Conservation (phyloP, 441 rosid genomes). For the Populus hybrid region DNA sequence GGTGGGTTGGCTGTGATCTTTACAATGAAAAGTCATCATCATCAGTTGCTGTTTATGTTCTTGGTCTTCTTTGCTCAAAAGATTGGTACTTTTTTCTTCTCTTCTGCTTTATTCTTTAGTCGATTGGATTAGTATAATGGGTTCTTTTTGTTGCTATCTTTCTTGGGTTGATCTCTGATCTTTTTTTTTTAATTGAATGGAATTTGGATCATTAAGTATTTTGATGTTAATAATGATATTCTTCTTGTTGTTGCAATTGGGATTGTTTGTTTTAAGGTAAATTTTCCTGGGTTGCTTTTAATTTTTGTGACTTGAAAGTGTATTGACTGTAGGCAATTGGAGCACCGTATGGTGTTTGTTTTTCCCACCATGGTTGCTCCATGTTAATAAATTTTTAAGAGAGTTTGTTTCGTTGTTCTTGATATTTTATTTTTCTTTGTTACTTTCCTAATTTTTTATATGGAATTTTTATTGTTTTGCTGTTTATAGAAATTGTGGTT, state of each 20-base stretch:
- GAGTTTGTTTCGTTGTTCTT: neutral
- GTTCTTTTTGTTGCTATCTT: constrained; percentile 8
- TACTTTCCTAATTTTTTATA: neutral
- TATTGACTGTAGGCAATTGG: constrained; percentile 19
- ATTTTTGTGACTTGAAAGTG: constrained; percentile 9
- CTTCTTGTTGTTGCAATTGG: constrained; percentile 3
- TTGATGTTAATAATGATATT: neutral
- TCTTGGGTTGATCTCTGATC: constrained; percentile 14
- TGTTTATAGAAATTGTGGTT: neutral
- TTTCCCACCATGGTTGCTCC: neutral
- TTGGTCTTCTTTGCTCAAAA: constrained; percentile 34
- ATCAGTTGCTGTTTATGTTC: constrained; percentile 28
- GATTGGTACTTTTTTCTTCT: constrained; percentile 34
- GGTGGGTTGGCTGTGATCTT: neutral
- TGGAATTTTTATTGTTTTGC: neutral
- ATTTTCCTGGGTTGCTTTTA: neutral
- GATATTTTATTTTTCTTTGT: neutral
- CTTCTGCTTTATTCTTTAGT: neutral
- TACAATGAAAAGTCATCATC: constrained; percentile 35
- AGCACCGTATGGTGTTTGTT: neutral
- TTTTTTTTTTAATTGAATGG: constrained; percentile 9
- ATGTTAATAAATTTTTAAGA: neutral
- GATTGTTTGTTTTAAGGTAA: neutral
- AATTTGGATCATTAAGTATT: constrained; percentile 7
- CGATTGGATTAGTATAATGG: constrained; percentile 15